Evolutionary conservation across 2,329 filamentous ascomycete genomes (phyloP).

Genomic region (Colletotrichum liriopes): DNA sequence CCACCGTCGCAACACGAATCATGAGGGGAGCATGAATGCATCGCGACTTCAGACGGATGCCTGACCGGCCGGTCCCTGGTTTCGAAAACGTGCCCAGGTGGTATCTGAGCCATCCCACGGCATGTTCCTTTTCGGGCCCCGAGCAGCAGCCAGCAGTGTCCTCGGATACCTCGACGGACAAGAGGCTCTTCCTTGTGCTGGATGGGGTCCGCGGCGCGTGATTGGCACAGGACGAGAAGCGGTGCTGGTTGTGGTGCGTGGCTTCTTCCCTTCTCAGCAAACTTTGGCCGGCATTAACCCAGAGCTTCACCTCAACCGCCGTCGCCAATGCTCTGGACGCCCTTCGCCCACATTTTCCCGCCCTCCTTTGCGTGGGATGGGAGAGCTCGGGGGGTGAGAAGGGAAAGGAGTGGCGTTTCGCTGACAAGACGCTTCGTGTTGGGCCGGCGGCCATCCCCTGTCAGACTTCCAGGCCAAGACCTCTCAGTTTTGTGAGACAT

Average conservation of each 20-base stretch:
- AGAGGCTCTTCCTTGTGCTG: slow-evolving; percentile 13
- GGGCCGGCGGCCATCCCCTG: not conserved
- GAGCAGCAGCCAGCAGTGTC: slow-evolving; percentile 31
- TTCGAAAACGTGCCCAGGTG: slow-evolving; percentile 41
- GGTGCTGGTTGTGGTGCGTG: slow-evolving; percentile 25
- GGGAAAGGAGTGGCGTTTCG: not conserved
- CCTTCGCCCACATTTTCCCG: not conserved
- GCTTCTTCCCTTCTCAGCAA: slow-evolving; percentile 26
- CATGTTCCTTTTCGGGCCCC: slow-evolving; percentile 19
- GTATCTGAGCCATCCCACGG: slow-evolving; percentile 36
- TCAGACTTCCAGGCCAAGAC: slow-evolving; percentile 10
- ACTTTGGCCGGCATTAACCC: slow-evolving; percentile 39
- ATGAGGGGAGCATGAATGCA: slow-evolving; percentile 40
- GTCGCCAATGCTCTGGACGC: slow-evolving; percentile 31
- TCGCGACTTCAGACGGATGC: slow-evolving; percentile 40
- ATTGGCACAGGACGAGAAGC: slow-evolving; percentile 31
- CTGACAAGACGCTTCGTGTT: slow-evolving; percentile 2
- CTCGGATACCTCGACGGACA: slow-evolving; percentile 14
- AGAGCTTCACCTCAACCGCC: slow-evolving; percentile 37
- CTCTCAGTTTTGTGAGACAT: slow-evolving; percentile 20
- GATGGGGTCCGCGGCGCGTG: slow-evolving; percentile 15
- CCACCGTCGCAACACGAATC: slow-evolving; percentile 43
- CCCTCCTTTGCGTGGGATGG: not conserved
- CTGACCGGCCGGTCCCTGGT: slow-evolving; percentile 42
- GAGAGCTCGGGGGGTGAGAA: not conserved